Percentiles rank a stretch among this genome's conserved stretches.
These are phyloP conservation scores for Samsoniella hepiali DNA, from an alignment of 2,329 filamentous ascomycete genomes.

Conservation along the genomic window DNA sequence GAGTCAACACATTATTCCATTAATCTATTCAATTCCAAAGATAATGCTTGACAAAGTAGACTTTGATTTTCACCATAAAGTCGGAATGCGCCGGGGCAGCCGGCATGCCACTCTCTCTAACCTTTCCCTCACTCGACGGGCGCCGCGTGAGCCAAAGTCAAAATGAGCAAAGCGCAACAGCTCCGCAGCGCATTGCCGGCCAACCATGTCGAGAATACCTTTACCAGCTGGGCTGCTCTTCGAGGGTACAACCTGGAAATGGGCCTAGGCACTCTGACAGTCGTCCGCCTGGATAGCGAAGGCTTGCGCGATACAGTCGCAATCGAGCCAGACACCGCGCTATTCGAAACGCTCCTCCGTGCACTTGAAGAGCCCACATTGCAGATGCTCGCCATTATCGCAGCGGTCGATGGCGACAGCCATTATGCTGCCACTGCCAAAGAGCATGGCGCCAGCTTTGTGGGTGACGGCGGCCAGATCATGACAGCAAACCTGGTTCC, in stretches of 20 bases:
- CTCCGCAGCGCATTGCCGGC: not conserved
- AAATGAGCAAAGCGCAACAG: not conserved
- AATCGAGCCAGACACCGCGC: not conserved
- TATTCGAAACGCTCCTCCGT: not conserved
- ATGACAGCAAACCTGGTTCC: not conserved
- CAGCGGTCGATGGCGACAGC: not conserved
- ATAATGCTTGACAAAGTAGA: not conserved
- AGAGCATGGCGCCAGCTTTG: not conserved
- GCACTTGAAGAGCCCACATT: not conserved
- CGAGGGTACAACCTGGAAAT: not conserved
- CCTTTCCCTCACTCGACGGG: too few species aligned
- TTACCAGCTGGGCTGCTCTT: not conserved
- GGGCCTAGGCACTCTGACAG: not conserved
- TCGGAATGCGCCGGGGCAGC: too few species aligned
- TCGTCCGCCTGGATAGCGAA: not conserved
- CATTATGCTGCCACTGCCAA: not conserved
- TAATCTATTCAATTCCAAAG: too few species aligned
- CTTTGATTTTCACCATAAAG: not conserved
- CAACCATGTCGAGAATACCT: not conserved
- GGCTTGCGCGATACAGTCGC: not conserved
- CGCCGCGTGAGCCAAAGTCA: not conserved
- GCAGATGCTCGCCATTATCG: not conserved
- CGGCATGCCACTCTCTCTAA: too few species aligned
- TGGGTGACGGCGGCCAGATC: not conserved
- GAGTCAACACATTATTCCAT: too few species aligned